Conservation (phyloP, 768 basidiomycete species). For the Mycena floridula region DNA sequence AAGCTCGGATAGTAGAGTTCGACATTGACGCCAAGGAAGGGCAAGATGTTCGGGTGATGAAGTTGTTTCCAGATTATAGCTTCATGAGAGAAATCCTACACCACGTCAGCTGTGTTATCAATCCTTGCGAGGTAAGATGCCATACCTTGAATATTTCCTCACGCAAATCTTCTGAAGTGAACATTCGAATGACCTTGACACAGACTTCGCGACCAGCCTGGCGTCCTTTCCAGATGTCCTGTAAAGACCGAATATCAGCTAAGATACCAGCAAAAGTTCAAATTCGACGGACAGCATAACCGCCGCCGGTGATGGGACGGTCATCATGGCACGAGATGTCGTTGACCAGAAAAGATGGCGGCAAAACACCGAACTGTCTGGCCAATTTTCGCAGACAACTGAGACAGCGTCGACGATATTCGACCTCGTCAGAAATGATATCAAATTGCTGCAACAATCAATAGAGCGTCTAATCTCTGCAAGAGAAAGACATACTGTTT, state of each 20-base stretch:
- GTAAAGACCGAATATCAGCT: not conserved
- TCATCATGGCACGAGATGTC: not conserved
- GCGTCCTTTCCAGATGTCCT: slow-evolving; percentile 8
- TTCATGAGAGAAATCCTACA: slow-evolving; percentile 12
- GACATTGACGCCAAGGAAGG: slow-evolving; percentile 21
- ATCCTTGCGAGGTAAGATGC: not conserved
- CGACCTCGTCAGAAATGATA: not conserved
- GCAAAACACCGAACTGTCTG: not conserved
- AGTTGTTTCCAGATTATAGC: slow-evolving; percentile 24
- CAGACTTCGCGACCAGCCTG: slow-evolving; percentile 1
- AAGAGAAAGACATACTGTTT: not conserved
- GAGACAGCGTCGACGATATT: not conserved
- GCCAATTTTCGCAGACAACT: not conserved
- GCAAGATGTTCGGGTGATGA: slow-evolving; percentile 23
- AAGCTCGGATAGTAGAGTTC: slow-evolving; percentile 9
- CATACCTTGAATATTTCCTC: slow-evolving; percentile 1
- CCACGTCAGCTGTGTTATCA: not conserved
- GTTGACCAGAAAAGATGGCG: not conserved
- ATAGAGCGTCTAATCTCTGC: not conserved
- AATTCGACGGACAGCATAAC: not conserved
- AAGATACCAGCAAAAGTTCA: not conserved
- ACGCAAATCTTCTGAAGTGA: not conserved
- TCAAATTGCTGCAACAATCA: not conserved
- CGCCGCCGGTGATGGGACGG: not conserved
- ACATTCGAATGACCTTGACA: slow-evolving; percentile 8